A percentile compares a stretch with the other conserved stretches of the same genome.
Evolutionary conservation across 257 asterid species (phyloP).

Genomic region (Asclepias syriaca): DNA sequence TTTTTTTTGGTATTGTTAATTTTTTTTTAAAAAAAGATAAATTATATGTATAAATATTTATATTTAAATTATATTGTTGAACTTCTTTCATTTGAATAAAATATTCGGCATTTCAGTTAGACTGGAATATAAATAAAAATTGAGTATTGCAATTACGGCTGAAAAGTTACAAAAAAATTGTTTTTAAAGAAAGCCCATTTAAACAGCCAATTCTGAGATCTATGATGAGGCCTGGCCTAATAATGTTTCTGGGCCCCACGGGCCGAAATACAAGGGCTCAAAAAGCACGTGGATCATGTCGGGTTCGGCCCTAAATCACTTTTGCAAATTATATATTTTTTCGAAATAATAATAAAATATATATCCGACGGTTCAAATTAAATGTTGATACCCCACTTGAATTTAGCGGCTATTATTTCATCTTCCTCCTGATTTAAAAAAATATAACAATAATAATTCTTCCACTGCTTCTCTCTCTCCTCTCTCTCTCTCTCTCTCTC

Average conservation of each 20-base stretch:
- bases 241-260: background rate
- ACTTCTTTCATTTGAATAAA: no score
- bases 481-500: no score
- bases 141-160: no score
- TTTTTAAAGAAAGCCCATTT: background rate
- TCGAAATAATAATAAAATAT: no score
- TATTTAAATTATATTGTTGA: no score
- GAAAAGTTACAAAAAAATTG: background rate
- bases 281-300: background rate
- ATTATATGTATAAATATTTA: no score
- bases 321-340: background rate
- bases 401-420: slow-evolving; percentile 20
- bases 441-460: background rate
- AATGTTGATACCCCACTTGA: slow-evolving; percentile 20
- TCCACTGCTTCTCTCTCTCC: background rate
- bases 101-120: no score
- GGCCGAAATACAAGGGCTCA: background rate
- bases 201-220: background rate
- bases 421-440: background rate
- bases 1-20: no score
- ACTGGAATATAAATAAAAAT: no score
- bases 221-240: background rate
- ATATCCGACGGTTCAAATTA: slow-evolving; percentile 16
- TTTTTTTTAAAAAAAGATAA: no score
- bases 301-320: background rate